These are phyloP conservation scores for Parastagonospora nodorum DNA, from an alignment of 2,329 filamentous ascomycete species.

Conservation along the genomic window DNA sequence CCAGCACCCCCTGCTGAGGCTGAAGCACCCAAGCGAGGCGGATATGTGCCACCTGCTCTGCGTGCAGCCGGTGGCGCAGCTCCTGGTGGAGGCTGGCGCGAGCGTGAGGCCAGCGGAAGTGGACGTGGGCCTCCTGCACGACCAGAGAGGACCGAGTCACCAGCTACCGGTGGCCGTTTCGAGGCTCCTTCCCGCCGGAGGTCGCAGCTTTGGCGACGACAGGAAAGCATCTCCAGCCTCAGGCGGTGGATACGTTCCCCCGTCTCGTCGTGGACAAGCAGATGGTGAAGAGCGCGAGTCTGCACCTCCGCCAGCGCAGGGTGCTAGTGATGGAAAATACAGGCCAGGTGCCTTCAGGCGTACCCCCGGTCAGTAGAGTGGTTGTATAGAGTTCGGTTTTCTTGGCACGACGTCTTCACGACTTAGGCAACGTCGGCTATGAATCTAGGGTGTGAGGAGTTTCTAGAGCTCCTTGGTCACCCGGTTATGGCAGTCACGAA, in stretches of 20 bases:
- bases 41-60: slow-evolving; percentile 54
- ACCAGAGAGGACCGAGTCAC: slow-evolving; percentile 43
- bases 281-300: slow-evolving; percentile 34
- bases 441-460: slow-evolving; percentile 1
- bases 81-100: slow-evolving; percentile 43
- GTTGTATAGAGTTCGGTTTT: slow-evolving; percentile 7
- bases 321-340: slow-evolving; percentile 45
- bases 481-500: slow-evolving; percentile 1
- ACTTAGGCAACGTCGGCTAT: background rate
- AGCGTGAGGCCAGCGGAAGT: slow-evolving; percentile 41
- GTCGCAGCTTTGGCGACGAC: slow-evolving; percentile 35
- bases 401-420: slow-evolving; percentile 1
- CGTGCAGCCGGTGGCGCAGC: slow-evolving; percentile 42
- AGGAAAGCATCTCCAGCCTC: slow-evolving; percentile 40
- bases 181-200: slow-evolving; percentile 33
- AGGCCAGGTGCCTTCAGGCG: slow-evolving; percentile 46
- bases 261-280: slow-evolving; percentile 28
- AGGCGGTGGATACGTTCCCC: slow-evolving; percentile 37
- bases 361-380: slow-evolving; percentile 11
- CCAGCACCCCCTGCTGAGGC: slow-evolving; percentile 30
- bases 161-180: slow-evolving; percentile 36
- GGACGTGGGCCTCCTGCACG: slow-evolving; percentile 25
- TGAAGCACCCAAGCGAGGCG: slow-evolving; percentile 46
- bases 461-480: background rate
- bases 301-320: slow-evolving; percentile 29